A percentile compares a stretch with the other conserved stretches of the same genome.
Evolutionary conservation across 1,139 yeast species (phyloP).

Genomic region (Lodderomyces jiufengensis): DNA sequence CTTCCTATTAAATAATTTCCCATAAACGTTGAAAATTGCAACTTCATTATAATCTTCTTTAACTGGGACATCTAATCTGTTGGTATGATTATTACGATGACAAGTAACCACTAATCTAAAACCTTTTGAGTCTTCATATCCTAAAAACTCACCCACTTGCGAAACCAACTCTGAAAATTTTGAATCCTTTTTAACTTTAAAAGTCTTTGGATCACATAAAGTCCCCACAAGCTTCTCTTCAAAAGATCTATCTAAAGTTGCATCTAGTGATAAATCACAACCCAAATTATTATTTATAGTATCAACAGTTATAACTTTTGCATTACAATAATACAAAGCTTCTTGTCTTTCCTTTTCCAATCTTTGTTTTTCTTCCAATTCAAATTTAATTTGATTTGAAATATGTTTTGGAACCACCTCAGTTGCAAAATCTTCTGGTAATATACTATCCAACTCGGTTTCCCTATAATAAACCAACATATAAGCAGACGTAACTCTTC

Average conservation of each 20-base stretch:
- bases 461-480: conserved; percentile 92
- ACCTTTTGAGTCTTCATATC: conserved; percentile 23
- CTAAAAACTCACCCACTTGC: conserved; percentile 45
- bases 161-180: conserved; percentile 50
- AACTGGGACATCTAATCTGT: conserved; percentile 58
- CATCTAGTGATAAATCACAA: conserved; percentile 72
- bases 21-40: conserved; percentile 37
- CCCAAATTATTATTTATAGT: conserved; percentile 64
- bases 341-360: conserved; percentile 71
- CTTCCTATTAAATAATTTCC: conserved; percentile 36
- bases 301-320: conserved; percentile 50
- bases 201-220: conserved; percentile 46
- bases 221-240: conserved; percentile 46
- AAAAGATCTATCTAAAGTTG: conserved; percentile 40
- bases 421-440: conserved; percentile 46
- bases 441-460: conserved; percentile 51
- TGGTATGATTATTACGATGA: conserved; percentile 70
- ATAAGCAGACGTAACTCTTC: conserved; percentile 90
- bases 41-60: conserved; percentile 28
- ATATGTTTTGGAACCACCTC: conserved; percentile 67
- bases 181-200: conserved; percentile 59
- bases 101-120: conserved; percentile 65
- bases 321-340: conserved; percentile 66
- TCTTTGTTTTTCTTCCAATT: conserved; percentile 51
- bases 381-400: conserved; percentile 60